Percentiles rank a stretch among this genome's conserved stretches.
Conservation (phyloP, 129 eudicot genomes). For the Flaveria trinervia region DNA sequence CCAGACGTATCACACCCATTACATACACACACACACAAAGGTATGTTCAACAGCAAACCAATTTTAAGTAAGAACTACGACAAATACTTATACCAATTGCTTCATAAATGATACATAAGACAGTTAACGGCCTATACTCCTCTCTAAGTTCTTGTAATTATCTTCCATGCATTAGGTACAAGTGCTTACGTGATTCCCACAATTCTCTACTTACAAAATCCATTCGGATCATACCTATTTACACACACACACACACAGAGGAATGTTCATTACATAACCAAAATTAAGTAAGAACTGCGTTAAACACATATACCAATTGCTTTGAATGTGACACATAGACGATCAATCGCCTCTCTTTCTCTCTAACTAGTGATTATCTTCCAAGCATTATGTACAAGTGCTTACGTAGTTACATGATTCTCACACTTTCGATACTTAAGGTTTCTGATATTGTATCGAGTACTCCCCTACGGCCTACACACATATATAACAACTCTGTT, state of each 20-base stretch:
- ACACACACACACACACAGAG: no score
- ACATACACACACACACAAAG: not conserved
- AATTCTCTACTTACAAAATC: no score
- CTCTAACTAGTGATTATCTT: not conserved
- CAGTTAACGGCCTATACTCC: not conserved
- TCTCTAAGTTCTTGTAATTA: not conserved
- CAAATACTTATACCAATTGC: not conserved
- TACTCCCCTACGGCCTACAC: not conserved
- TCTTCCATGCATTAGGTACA: not conserved
- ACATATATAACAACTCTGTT: not conserved
- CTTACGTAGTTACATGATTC: not conserved
- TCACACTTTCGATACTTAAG: not conserved
- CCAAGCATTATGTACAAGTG: not conserved
- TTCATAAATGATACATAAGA: not conserved
- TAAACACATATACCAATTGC: no score
- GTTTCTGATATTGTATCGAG: not conserved
- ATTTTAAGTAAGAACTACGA: not conserved
- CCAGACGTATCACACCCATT: not conserved
- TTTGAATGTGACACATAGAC: no score
- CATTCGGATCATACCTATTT: no score
- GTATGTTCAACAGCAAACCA: not conserved
- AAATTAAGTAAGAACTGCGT: no score
- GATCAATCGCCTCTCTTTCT: no score
- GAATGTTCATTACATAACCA: no score
- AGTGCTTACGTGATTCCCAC: not conserved